Evolutionary conservation across 192 early-diverging fungal species (phyloP).

Genomic region (Kickxella alabastrina): DNA sequence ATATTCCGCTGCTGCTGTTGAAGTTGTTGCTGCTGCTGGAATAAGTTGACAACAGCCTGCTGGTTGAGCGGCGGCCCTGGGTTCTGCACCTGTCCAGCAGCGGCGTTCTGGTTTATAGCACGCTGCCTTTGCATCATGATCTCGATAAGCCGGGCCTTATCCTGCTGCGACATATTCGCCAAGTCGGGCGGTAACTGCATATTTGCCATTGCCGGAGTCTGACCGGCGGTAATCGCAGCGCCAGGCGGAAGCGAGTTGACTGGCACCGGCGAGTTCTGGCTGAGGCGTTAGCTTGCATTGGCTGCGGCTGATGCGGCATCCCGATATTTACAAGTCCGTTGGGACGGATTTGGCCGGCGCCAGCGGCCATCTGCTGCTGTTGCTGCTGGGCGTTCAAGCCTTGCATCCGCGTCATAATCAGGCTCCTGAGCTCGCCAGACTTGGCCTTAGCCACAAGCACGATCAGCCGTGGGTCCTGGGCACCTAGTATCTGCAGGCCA

Average conservation of each 20-base stretch:
- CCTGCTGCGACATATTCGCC: constrained; percentile 21
- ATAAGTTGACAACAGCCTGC: constrained; percentile 1
- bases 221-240: not conserved
- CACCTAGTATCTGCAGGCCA: constrained; percentile 12
- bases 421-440: constrained; percentile 22
- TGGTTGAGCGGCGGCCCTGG: constrained; percentile 2
- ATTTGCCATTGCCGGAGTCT: constrained; percentile 1
- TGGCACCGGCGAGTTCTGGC: constrained; percentile 18
- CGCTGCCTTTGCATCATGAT: constrained; percentile 21
- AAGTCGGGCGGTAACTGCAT: constrained; percentile 14
- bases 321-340: not conserved
- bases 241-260: constrained; percentile 12
- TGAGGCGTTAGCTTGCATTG: constrained; percentile 5
- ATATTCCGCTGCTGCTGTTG: constrained; percentile 25
- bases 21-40: no score
- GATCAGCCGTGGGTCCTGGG: constrained; percentile 17
- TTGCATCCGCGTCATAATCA: constrained; percentile 15
- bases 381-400: constrained; percentile 9
- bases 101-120: constrained; percentile 2
- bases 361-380: constrained; percentile 10
- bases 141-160: constrained; percentile 23
- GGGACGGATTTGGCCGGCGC: constrained; percentile 1
- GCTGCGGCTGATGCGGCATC: not conserved
- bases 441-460: constrained; percentile 24
- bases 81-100: constrained; percentile 4